Evolutionary conservation across 768 basidiomycete genomes (phyloP).

Genomic region (Lentinula guzmanii): DNA sequence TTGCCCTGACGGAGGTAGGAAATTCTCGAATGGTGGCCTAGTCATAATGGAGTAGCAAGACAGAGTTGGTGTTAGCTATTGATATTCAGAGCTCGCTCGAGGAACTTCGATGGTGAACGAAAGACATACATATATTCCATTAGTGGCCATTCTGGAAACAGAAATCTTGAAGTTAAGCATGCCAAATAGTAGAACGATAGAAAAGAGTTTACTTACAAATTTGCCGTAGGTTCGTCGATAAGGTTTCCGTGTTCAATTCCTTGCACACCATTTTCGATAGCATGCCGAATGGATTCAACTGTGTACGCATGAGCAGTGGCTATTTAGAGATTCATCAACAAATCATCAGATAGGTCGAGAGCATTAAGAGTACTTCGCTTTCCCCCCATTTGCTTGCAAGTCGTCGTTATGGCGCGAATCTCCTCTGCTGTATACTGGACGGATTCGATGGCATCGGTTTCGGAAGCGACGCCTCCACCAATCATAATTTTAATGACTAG

Average conservation of each 20-base stretch:
- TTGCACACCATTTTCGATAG: constrained; percentile 35
- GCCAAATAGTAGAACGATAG: background rate
- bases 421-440: constrained; percentile 38
- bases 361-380: constrained; percentile 16
- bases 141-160: constrained; percentile 27
- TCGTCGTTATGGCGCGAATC: constrained; percentile 34
- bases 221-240: constrained; percentile 29
- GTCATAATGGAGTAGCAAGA: constrained; percentile 36
- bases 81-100: background rate
- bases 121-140: constrained; percentile 26
- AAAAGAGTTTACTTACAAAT: constrained; percentile 17
- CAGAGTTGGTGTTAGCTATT: constrained; percentile 33
- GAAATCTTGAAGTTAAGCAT: background rate
- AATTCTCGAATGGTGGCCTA: constrained; percentile 34
- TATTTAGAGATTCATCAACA: background rate
- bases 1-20: constrained; percentile 29
- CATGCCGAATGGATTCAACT: constrained; percentile 34
- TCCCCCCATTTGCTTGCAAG: constrained; percentile 33
- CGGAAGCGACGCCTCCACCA: constrained; percentile 35
- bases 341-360: too few relatives aligned
- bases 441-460: constrained; percentile 37
- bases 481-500: constrained; percentile 32
- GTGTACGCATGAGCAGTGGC: constrained; percentile 29
- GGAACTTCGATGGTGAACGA: background rate
- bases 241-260: constrained; percentile 45